Conservation (phyloP, 371 early-diverging fungal species). For the Mortierella sp. region DNA sequence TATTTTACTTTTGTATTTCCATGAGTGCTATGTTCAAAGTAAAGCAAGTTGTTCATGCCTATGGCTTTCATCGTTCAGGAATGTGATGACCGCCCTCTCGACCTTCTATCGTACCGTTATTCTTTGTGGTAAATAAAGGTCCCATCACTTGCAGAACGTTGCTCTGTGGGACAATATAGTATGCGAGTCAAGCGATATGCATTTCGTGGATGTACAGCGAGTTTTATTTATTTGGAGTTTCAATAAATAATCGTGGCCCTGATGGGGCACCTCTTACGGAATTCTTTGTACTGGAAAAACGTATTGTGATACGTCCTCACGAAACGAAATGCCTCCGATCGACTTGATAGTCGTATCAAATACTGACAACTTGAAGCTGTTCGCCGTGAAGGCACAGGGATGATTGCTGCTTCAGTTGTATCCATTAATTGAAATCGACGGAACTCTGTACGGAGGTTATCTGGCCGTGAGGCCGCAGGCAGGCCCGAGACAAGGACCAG, state of each 20-base stretch:
- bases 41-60: too few relatives aligned
- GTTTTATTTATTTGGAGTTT: neutral
- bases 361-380: slow-evolving; percentile 41
- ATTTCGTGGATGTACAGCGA: too few relatives aligned
- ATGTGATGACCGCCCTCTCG: too few relatives aligned
- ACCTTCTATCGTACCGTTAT: too few relatives aligned
- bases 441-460: slow-evolving; percentile 48
- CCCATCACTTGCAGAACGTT: too few relatives aligned
- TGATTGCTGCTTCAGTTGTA: slow-evolving; percentile 51
- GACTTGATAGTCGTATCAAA: slow-evolving; percentile 49
- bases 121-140: too few relatives aligned
- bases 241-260: slow-evolving; percentile 41
- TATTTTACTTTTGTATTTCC: too few relatives aligned
- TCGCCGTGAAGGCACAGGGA: slow-evolving; percentile 36
- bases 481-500: slow-evolving; percentile 49
- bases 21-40: too few relatives aligned
- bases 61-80: too few relatives aligned
- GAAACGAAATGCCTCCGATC: slow-evolving; percentile 53
- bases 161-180: too few relatives aligned
- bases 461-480: slow-evolving; percentile 40
- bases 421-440: slow-evolving; percentile 53
- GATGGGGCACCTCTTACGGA: slow-evolving; percentile 43
- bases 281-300: slow-evolving; percentile 32
- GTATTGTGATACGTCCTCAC: slow-evolving; percentile 56
- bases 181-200: too few relatives aligned